Evolutionary conservation across 1,284 basidiomycete genomes (phyloP).

Genomic region (Bondarzewia mesenterica): DNA sequence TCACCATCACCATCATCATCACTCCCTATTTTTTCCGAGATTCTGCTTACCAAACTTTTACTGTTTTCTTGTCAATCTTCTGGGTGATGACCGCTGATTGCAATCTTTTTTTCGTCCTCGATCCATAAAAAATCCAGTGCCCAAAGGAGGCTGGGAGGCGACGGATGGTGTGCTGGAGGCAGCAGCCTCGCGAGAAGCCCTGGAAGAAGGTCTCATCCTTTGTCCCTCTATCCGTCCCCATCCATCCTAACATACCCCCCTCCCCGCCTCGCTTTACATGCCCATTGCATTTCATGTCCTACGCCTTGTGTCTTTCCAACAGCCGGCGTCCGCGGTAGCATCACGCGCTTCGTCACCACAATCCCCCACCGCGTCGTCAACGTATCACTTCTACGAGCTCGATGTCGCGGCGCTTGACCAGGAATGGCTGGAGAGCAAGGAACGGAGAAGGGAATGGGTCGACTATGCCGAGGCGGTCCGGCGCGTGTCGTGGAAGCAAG

Average conservation of each 20-base stretch:
- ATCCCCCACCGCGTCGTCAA: slow-evolving; percentile 68
- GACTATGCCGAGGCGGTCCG: slow-evolving; percentile 70
- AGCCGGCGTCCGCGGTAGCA: slow-evolving; percentile 76
- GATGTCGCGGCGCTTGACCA: slow-evolving; percentile 66
- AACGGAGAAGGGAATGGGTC: slow-evolving; percentile 76
- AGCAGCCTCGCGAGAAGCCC: slow-evolving; percentile 80
- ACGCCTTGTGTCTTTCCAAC: slow-evolving; percentile 11
- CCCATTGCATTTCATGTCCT: slow-evolving; percentile 6
- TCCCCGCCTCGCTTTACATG: slow-evolving; percentile 1
- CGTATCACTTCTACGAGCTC: slow-evolving; percentile 82
- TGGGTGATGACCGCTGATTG: slow-evolving; percentile 1
- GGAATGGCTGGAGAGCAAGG: slow-evolving; percentile 70
- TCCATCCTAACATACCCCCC: slow-evolving; percentile 38
- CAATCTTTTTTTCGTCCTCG: slow-evolving; percentile 4
- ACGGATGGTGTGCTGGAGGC: slow-evolving; percentile 71
- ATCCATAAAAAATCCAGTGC: slow-evolving; percentile 40
- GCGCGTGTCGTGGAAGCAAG: slow-evolving; percentile 71
- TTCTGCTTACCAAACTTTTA: too few relatives aligned
- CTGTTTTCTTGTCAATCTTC: slow-evolving; percentile 7
- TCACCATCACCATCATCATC: background rate
- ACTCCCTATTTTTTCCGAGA: background rate
- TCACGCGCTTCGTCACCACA: slow-evolving; percentile 70
- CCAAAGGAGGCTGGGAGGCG: slow-evolving; percentile 81
- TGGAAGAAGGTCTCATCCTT: slow-evolving; percentile 88
- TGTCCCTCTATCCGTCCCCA: slow-evolving; percentile 68